These are phyloP conservation scores for Aureobasidium namibiae DNA, from an alignment of 2,329 filamentous ascomycete species.

Conservation along the genomic window DNA sequence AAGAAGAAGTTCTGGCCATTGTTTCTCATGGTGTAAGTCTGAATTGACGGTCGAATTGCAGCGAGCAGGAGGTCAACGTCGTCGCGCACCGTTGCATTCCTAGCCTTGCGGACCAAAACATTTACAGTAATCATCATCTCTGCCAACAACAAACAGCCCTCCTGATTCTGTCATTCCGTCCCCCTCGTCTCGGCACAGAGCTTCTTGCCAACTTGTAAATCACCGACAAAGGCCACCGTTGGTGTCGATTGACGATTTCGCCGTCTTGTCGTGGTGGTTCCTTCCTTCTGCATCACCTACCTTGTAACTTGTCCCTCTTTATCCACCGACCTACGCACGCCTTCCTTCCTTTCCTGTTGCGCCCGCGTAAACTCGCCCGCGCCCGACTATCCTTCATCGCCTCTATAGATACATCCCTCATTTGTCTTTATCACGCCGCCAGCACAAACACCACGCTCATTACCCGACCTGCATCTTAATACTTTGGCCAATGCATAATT, in stretches of 20 bases:
- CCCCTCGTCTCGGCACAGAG: constrained; percentile 6
- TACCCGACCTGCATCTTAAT: constrained; percentile 10
- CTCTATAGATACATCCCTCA: constrained; percentile 6
- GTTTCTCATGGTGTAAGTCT: not conserved
- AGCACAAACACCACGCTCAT: not conserved
- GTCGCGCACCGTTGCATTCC: constrained; percentile 14
- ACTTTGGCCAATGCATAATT: constrained; percentile 8
- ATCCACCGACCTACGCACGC: not conserved
- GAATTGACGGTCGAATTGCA: constrained; percentile 6
- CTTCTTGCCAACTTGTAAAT: constrained; percentile 2
- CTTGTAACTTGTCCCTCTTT: constrained; percentile 10
- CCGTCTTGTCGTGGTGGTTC: constrained; percentile 10
- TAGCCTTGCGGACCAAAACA: constrained; percentile 12
- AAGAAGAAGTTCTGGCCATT: not conserved
- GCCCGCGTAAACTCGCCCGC: not conserved
- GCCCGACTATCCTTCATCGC: constrained; percentile 9
- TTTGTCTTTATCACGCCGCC: not conserved
- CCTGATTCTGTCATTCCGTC: constrained; percentile 8
- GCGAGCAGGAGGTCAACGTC: constrained; percentile 9
- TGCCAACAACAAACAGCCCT: constrained; percentile 13
- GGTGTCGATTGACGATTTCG: constrained; percentile 12
- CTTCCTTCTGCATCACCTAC: constrained; percentile 10
- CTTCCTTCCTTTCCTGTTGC: not conserved
- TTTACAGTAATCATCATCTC: constrained; percentile 8
- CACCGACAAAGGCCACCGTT: constrained; percentile 12